These are phyloP conservation scores for Aspergillus panamensis DNA, from an alignment of 495 filamentous ascomycete species.

Conservation along the genomic window DNA sequence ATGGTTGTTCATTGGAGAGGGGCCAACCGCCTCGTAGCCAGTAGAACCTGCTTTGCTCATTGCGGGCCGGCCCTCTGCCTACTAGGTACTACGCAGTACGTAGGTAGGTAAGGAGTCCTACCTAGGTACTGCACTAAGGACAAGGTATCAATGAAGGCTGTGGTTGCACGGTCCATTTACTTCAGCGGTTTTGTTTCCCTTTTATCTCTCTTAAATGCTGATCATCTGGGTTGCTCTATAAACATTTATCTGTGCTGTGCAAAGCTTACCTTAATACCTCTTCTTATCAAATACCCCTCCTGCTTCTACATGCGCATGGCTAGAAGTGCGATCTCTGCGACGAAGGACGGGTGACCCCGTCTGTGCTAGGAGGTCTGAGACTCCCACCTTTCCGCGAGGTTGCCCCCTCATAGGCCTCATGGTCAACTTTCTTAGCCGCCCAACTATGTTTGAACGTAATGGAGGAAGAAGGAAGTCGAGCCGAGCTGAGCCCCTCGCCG, in stretches of 20 bases:
- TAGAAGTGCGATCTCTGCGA: constrained; percentile 4
- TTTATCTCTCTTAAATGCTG: not conserved
- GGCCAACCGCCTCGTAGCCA: constrained; percentile 5
- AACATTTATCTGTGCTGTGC: not conserved
- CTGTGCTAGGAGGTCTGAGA: not conserved
- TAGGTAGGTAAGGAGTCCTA: no score
- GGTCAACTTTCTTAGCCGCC: not conserved
- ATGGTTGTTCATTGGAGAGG: constrained; percentile 11
- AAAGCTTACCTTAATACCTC: no score
- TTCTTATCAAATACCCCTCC: no score
- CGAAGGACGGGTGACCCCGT: constrained; percentile 11
- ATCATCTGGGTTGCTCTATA: not conserved
- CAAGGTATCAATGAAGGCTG: not conserved
- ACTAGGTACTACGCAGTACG: not conserved
- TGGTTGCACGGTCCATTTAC: constrained; percentile 11
- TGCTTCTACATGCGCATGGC: not conserved
- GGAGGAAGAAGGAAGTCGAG: not conserved
- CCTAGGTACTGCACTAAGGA: no score
- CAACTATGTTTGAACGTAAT: constrained; percentile 8
- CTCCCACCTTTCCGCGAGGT: not conserved
- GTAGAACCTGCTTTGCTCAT: constrained; percentile 12
- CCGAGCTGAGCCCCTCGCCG: not conserved
- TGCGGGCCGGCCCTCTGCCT: constrained; percentile 13
- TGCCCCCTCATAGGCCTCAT: constrained; percentile 9
- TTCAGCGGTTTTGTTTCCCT: constrained; percentile 6